phyloP scores from a whole-genome alignment of 805 yeast species.

The Wickerhamomyces bisporus region DNA sequence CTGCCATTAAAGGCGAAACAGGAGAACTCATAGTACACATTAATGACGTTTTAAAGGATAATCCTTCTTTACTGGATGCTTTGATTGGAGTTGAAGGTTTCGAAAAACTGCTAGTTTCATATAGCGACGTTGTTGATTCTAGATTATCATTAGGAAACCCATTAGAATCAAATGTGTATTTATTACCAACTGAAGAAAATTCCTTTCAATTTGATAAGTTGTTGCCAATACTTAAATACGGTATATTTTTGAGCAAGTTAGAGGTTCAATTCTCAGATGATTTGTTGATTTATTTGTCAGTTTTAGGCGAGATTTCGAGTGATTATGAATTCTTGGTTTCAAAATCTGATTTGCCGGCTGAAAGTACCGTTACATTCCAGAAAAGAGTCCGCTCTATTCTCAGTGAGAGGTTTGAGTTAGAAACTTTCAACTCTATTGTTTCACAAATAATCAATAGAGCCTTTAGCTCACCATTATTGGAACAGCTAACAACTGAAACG shows the following conservation, averaged over 20 bases:
- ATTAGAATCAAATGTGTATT: slow-evolving; percentile 35
- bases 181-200: slow-evolving; percentile 12
- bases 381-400: not conserved
- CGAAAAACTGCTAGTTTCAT: slow-evolving; percentile 18
- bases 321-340: slow-evolving; percentile 33
- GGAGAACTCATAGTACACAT: slow-evolving; percentile 6
- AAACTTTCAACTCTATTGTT: slow-evolving; percentile 18
- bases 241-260: slow-evolving; percentile 22
- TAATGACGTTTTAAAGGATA: slow-evolving; percentile 10
- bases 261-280: slow-evolving; percentile 13
- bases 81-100: slow-evolving; percentile 17
- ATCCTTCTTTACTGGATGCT: slow-evolving; percentile 7
- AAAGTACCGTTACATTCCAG: not conserved
- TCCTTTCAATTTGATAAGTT: slow-evolving; percentile 12
- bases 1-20: slow-evolving; percentile 3
- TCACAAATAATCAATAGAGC: slow-evolving; percentile 17
- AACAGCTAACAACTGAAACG: not conserved
- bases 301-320: slow-evolving; percentile 31
- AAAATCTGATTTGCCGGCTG: not conserved
- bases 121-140: slow-evolving; percentile 29
- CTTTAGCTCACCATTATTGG: slow-evolving; percentile 8
- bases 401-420: slow-evolving; percentile 9
- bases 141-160: slow-evolving; percentile 44
- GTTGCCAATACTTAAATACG: slow-evolving; percentile 19
- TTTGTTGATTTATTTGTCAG: slow-evolving; percentile 23